Percentiles rank a stretch among this genome's conserved stretches.
phyloP scores from a whole-genome alignment of 2,329 filamentous ascomycete species.

The Sporothrix humicola region DNA sequence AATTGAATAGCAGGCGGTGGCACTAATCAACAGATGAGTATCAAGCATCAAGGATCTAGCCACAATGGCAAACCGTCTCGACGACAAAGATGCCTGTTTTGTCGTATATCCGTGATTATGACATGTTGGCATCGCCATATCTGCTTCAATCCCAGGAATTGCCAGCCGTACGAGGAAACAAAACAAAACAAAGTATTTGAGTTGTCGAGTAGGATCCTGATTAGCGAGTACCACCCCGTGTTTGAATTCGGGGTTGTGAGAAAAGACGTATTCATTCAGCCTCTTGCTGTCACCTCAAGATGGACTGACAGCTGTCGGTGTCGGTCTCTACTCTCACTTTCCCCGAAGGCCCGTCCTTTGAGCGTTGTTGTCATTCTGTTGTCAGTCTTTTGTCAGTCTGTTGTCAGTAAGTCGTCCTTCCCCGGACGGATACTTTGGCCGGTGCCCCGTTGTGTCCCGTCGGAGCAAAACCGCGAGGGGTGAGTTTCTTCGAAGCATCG shows the following conservation, averaged over 20 bases:
- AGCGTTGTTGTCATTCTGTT: background rate
- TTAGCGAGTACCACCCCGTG: constrained; percentile 10
- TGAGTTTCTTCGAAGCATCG: no score
- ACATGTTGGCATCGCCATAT: no score
- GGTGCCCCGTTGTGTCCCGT: background rate
- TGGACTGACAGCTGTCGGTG: no score
- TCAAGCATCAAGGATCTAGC: no score
- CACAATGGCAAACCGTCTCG: no score
- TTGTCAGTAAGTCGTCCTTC: background rate
- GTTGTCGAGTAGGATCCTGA: background rate
- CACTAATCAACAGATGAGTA: no score
- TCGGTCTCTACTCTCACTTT: no score
- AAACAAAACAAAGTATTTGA: background rate
- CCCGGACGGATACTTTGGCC: constrained; percentile 1
- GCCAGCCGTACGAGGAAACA: background rate
- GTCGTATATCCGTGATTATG: no score
- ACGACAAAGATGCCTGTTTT: no score
- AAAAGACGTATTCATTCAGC: background rate
- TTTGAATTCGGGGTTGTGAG: no score
- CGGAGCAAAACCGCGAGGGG: background rate
- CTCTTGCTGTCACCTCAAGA: no score
- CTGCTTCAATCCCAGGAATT: background rate
- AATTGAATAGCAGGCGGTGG: no score
- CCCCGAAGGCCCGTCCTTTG: background rate
- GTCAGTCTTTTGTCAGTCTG: background rate